phyloP scores from a whole-genome alignment of 1,139 yeast genomes.

The Kodamaea alishanica region DNA sequence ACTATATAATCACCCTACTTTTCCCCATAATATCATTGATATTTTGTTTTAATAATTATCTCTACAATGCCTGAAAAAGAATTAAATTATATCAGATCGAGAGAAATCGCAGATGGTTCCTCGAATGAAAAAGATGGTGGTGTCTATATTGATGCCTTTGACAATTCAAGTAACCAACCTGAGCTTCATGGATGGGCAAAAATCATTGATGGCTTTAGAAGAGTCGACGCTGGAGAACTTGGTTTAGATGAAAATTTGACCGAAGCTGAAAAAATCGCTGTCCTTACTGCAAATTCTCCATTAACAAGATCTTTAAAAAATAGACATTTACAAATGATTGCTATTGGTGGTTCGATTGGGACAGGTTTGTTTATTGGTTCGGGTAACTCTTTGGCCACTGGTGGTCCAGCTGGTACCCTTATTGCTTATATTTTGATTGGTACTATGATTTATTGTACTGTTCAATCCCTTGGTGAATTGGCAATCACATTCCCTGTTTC shows the following conservation, averaged over 20 bases:
- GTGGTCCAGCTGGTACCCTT: conserved; percentile 79
- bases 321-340: conserved; percentile 77
- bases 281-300: conserved; percentile 67
- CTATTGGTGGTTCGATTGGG: conserved; percentile 86
- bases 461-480: conserved; percentile 83
- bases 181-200: conserved; percentile 36
- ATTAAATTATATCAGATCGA: conserved; percentile 39
- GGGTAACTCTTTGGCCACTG: conserved; percentile 60
- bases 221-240: conserved; percentile 43
- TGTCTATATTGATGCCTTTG: conserved; percentile 42
- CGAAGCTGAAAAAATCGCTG: conserved; percentile 66
- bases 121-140: conserved; percentile 41
- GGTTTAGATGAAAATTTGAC: conserved; percentile 67
- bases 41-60: neutral
- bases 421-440: conserved; percentile 69
- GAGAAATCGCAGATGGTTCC: conserved; percentile 34
- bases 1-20: neutral
- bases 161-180: conserved; percentile 23
- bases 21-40: neutral
- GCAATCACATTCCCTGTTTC: conserved; percentile 76
- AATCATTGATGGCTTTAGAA: conserved; percentile 55
- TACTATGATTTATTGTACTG: conserved; percentile 66
- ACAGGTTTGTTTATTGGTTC: conserved; percentile 77
- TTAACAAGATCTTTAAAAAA: conserved; percentile 58
- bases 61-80: conserved; percentile 44